These are phyloP conservation scores for Botrytis paeoniae DNA, from an alignment of 2,329 filamentous ascomycete species.

Conservation along the genomic window DNA sequence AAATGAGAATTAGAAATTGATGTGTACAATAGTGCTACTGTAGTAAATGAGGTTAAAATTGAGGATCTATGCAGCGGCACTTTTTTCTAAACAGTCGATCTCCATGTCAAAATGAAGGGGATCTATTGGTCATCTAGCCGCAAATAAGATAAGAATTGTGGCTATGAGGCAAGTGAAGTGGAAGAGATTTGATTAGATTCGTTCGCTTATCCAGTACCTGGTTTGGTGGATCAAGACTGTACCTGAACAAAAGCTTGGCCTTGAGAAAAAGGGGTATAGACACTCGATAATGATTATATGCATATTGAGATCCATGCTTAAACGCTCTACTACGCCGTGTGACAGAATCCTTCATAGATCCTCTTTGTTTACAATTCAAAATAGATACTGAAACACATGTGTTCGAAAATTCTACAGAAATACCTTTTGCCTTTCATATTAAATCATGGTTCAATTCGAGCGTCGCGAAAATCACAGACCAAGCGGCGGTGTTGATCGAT, in stretches of 20 bases:
- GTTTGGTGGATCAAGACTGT: neutral
- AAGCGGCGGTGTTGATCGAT: constrained; percentile 9
- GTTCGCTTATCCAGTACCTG: neutral
- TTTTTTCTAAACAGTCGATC: neutral
- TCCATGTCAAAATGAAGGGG: neutral
- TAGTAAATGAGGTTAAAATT: constrained; percentile 11
- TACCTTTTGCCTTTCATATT: neutral
- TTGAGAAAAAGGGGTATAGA: constrained; percentile 1
- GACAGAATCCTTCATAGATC: neutral
- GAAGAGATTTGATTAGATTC: constrained; percentile 6
- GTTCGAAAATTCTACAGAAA: neutral
- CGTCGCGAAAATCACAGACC: constrained; percentile 2
- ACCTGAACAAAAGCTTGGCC: neutral
- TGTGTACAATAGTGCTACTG: neutral
- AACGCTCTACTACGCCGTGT: neutral
- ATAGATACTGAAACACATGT: neutral
- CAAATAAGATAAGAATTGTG: constrained; percentile 14
- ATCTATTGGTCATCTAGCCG: constrained; percentile 9
- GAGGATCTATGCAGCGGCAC: constrained; percentile 10
- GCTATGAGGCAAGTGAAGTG: neutral
- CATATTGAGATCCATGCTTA: neutral
- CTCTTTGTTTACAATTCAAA: neutral
- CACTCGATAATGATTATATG: neutral
- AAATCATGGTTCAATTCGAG: neutral
- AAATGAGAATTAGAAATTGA: neutral